phyloP scores from a whole-genome alignment of 768 basidiomycete species.

The Podaxis carcinomalis region DNA sequence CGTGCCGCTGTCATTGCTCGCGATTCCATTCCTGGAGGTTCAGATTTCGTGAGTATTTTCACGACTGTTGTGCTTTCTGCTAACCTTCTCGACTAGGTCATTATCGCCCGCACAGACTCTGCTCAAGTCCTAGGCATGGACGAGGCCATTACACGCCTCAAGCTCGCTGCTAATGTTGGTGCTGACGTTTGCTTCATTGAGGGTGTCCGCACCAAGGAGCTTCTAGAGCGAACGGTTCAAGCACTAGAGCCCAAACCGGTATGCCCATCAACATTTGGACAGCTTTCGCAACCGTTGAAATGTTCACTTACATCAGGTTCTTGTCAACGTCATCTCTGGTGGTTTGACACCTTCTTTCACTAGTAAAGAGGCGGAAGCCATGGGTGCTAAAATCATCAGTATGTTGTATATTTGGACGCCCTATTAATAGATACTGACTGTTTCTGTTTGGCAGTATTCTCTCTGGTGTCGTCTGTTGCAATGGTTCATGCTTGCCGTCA shows the following conservation, averaged over 20 bases:
- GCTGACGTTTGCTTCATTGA: constrained; percentile 84
- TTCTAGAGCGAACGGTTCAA: constrained; percentile 58
- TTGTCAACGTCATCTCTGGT: constrained; percentile 78
- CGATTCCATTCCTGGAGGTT: constrained; percentile 68
- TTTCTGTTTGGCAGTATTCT: constrained; percentile 49
- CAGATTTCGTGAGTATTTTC: constrained; percentile 52
- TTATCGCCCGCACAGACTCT: constrained; percentile 74
- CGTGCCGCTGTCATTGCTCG: constrained; percentile 76
- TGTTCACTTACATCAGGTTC: constrained; percentile 34
- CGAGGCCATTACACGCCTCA: constrained; percentile 61
- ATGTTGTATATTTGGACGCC: constrained; percentile 27
- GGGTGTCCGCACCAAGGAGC: constrained; percentile 66
- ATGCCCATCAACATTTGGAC: constrained; percentile 13
- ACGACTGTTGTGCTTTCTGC: not conserved
- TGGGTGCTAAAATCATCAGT: constrained; percentile 76
- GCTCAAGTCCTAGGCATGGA: constrained; percentile 80
- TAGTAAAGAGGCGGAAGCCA: constrained; percentile 57
- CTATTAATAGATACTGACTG: not conserved
- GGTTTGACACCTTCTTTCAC: constrained; percentile 76
- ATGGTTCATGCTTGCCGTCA: constrained; percentile 74
- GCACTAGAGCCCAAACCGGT: constrained; percentile 72
- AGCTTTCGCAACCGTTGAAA: not conserved
- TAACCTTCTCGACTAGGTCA: constrained; percentile 36
- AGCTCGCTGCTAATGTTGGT: constrained; percentile 67
- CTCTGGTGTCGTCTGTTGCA: constrained; percentile 70